Evolutionary conservation across 2,329 filamentous ascomycete genomes (phyloP).

Genomic region (Ophiostoma ips): DNA sequence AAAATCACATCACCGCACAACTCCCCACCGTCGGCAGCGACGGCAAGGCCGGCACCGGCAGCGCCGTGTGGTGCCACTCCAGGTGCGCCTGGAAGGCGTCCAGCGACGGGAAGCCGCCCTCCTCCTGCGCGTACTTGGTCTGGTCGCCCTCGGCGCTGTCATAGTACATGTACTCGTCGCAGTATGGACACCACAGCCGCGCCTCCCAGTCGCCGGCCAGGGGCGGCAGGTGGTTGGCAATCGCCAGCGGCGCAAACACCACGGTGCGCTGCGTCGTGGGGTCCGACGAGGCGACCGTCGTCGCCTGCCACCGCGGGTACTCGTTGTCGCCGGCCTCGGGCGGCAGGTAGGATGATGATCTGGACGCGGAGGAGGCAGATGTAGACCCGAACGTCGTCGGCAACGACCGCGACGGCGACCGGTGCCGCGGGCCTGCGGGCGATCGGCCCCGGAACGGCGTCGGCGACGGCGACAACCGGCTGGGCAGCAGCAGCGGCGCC

Average conservation of each 20-base stretch:
- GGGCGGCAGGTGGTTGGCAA: constrained; percentile 43
- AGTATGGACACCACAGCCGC: constrained; percentile 39
- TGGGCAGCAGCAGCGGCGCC: neutral
- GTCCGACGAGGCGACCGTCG: constrained; percentile 26
- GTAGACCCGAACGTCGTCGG: too few relatives aligned
- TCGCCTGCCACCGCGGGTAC: constrained; percentile 38
- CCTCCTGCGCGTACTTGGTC: constrained; percentile 32
- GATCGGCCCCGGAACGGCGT: neutral
- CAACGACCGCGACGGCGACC: neutral
- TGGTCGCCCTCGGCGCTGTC: constrained; percentile 39
- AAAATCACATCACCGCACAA: constrained; percentile 22
- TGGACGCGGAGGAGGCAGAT: constrained; percentile 1
- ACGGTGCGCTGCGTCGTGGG: constrained; percentile 32
- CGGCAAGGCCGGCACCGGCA: constrained; percentile 24
- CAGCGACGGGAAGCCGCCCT: constrained; percentile 34
- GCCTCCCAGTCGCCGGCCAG: constrained; percentile 37
- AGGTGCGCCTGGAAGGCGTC: constrained; percentile 38
- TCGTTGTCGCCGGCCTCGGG: constrained; percentile 11
- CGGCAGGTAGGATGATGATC: constrained; percentile 2
- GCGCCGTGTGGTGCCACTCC: constrained; percentile 39
- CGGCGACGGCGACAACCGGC: neutral
- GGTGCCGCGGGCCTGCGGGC: neutral
- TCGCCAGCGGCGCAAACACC: constrained; percentile 41
- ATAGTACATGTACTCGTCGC: constrained; percentile 37
- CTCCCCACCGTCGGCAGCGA: constrained; percentile 17